Evolutionary conservation across 2,329 filamentous ascomycete genomes (phyloP), one percentile per base, ranked within the genome.

Genomic region (Dichotomopilus funicola): DNA sequence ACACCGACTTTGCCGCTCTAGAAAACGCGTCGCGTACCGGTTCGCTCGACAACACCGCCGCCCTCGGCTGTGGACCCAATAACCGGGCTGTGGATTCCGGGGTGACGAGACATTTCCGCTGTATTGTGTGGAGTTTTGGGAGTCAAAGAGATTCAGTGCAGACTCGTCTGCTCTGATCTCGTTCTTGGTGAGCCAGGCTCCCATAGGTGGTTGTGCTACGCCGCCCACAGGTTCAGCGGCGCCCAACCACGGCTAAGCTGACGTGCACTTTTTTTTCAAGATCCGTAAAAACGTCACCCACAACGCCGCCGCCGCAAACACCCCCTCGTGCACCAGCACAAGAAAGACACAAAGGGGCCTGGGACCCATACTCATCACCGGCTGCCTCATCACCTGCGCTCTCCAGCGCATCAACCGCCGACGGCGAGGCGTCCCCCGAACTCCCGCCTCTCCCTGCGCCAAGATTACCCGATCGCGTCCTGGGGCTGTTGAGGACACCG

Each of bases 111-210:
- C 51, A 27, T 36, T 42, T 11, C 47, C 34, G 19, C 45, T 42
- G 55, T 43, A 49, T 61, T 62, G 60, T 61, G 58, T 56, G 37
- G 56, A 53, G 37, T 45, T 43, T 33, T 41, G 43, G 31, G 19
- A 27, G 35, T 37, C 36, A 34, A 61, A 59, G 78, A 81, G 78
- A 75, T 70, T 77, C 78, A 79, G 80, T 74, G 78, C 79, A 80
- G 81, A 76, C 80, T 81, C 79, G 81, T 83, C 80, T 83, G 80
- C 77, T 72, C 79, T 83, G 80, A 78, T 82, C 80, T 80, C 77
- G 65, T 67, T 58, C 68, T 53, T 73, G 75, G 78, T 80, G 68
- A 77, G 76, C 63, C 59, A 13, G n/a, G 6, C 37, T 34, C 33
- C 43, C 34, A 36, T 27, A 27, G 19, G 19, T 27, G 19, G 36